A percentile compares a stretch with the other conserved stretches of the same genome.
These are phyloP conservation scores for Gigaspora rosea DNA, from an alignment of 192 early-diverging fungal species.

Conservation along the genomic window DNA sequence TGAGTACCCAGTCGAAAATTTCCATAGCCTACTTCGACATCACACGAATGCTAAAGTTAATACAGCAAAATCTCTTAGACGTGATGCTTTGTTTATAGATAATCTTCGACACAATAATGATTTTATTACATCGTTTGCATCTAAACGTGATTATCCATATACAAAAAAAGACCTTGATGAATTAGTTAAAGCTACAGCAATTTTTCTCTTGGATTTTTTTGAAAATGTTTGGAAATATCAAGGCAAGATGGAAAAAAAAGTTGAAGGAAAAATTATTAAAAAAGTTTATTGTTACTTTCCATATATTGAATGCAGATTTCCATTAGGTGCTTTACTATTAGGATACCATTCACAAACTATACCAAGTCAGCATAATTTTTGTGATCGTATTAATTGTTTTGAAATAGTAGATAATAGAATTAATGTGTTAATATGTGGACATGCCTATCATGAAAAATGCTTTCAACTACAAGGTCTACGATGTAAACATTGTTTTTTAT, in stretches of 20 bases:
- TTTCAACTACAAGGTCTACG: not conserved
- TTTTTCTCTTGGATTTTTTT: slow-evolving; percentile 22
- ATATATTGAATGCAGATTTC: not conserved
- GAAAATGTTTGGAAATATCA: not conserved
- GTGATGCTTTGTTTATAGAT: slow-evolving; percentile 10
- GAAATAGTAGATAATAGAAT: not conserved
- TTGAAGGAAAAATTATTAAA: not conserved
- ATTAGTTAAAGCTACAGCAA: not conserved
- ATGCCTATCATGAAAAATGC: slow-evolving; percentile 9
- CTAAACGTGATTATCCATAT: not conserved
- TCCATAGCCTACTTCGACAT: not conserved
- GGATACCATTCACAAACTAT: not conserved
- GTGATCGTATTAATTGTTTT: not conserved
- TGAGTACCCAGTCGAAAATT: slow-evolving; percentile 1
- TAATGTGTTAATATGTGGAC: slow-evolving; percentile 3
- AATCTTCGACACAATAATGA: not conserved
- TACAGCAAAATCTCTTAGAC: not conserved
- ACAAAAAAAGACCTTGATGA: slow-evolving; percentile 19
- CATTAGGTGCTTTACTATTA: not conserved
- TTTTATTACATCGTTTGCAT: not conserved
- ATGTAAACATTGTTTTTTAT: slow-evolving; percentile 6
- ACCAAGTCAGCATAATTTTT: not conserved
- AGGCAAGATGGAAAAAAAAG: slow-evolving; percentile 3
- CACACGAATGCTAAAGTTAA: slow-evolving; percentile 10
- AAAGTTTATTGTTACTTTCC: slow-evolving; percentile 4